Percentiles rank a stretch among this genome's conserved stretches.
phyloP scores from a whole-genome alignment of 345 rosid genomes.

The Eucalyptus paniculata region DNA sequence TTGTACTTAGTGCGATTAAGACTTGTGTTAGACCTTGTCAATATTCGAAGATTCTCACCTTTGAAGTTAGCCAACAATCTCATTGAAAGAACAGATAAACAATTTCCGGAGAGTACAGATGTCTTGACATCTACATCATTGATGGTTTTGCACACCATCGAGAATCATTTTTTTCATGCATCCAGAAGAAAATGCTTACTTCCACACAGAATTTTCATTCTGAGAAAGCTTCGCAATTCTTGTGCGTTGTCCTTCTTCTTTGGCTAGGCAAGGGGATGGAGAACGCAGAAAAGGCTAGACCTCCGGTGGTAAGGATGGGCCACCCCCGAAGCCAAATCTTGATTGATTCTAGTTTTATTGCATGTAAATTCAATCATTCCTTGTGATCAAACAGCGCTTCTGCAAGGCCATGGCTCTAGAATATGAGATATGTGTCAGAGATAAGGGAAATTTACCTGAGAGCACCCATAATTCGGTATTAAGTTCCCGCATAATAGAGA shows the following conservation, averaged over 20 bases:
- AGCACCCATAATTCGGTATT: conserved; percentile 94
- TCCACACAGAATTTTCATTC: background rate
- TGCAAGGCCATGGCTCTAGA: background rate
- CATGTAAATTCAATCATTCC: background rate
- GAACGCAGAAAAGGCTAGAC: background rate
- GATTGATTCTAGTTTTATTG: background rate
- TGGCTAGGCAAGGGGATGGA: background rate
- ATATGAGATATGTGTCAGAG: background rate
- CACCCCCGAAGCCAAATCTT: background rate
- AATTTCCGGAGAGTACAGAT: too few species aligned
- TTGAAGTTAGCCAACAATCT: too few species aligned
- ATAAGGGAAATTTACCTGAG: conserved; percentile 29
- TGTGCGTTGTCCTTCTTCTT: background rate
- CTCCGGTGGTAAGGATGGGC: background rate
- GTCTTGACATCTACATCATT: too few species aligned
- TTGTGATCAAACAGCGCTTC: background rate
- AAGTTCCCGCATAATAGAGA: conserved; percentile 84
- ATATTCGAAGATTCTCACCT: background rate
- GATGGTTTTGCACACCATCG: too few species aligned
- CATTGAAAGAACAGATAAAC: too few species aligned
- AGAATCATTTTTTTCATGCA: too few species aligned
- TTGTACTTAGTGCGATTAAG: fast-evolving
- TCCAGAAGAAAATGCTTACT: background rate
- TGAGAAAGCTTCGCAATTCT: background rate
- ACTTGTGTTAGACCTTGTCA: fast-evolving